Conservation (phyloP, 179 eudicot species). For the Sideroxylon spinosum region DNA sequence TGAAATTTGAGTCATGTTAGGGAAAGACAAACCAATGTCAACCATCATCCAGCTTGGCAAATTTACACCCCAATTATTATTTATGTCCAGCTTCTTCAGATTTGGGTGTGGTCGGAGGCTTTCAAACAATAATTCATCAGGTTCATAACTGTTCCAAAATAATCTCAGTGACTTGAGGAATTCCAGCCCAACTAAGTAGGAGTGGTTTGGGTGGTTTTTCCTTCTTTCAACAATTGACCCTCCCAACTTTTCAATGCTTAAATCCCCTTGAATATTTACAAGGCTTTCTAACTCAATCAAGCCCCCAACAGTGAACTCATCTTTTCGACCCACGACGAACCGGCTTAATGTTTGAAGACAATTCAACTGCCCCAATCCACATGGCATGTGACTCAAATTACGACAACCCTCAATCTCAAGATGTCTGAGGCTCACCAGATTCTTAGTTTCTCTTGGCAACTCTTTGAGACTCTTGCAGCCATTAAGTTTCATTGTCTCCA, state of each 20-base stretch:
- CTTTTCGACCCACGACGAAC: neutral
- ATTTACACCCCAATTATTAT: neutral
- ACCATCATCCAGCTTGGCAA: neutral
- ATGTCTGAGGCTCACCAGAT: slow-evolving; percentile 7
- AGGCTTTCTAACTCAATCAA: neutral
- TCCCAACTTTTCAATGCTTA: neutral
- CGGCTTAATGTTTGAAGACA: neutral
- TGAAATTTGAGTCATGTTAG: too few species aligned
- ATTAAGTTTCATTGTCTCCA: slow-evolving; percentile 5
- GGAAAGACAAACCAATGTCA: neutral
- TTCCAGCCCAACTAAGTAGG: neutral
- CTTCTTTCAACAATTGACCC: neutral
- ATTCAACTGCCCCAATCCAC: neutral
- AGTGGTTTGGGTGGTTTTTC: neutral
- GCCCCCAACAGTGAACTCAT: neutral
- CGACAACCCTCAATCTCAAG: neutral
- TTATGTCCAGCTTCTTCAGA: neutral
- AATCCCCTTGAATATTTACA: neutral
- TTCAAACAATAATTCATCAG: neutral
- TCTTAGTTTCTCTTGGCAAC: neutral
- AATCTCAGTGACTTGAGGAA: neutral
- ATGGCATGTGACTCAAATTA: slow-evolving; percentile 2
- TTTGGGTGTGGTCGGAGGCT: neutral
- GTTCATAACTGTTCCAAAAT: neutral
- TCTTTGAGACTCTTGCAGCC: neutral